These are phyloP conservation scores for Gamarada debralockiae DNA, from an alignment of 495 filamentous ascomycete genomes.

Conservation along the genomic window DNA sequence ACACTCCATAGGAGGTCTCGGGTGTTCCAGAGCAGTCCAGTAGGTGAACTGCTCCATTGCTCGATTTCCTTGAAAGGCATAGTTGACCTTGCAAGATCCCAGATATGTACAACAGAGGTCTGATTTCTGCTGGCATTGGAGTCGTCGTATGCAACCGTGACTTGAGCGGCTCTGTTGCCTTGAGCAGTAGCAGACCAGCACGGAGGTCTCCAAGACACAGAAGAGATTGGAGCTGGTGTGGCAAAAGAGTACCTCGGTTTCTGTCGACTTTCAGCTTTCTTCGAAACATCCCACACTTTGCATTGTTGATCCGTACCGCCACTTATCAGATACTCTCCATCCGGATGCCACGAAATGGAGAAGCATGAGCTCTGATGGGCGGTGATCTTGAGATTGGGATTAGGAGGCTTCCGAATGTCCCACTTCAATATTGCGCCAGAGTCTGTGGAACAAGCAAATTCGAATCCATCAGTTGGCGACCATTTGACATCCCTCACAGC, in stretches of 20 bases:
- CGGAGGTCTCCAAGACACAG: constrained; percentile 83
- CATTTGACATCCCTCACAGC: constrained; percentile 84
- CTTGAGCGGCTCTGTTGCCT: constrained; percentile 54
- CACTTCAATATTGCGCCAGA: constrained; percentile 65
- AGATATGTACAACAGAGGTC: constrained; percentile 67
- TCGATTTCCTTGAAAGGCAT: constrained; percentile 86
- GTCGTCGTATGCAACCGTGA: constrained; percentile 50
- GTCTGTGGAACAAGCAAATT: constrained; percentile 90
- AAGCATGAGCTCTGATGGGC: constrained; percentile 80
- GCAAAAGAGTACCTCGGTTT: constrained; percentile 64
- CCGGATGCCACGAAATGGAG: constrained; percentile 92
- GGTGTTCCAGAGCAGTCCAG: constrained; percentile 84
- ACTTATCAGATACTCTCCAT: constrained; percentile 85
- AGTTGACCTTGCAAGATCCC: constrained; percentile 85
- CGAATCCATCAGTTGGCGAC: constrained; percentile 77
- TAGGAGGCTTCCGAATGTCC: constrained; percentile 43
- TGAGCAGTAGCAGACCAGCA: constrained; percentile 66
- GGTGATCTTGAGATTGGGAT: constrained; percentile 63
- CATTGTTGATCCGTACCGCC: constrained; percentile 79
- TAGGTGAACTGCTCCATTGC: constrained; percentile 64
- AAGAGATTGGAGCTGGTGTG: constrained; percentile 60
- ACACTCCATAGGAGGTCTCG: constrained; percentile 91
- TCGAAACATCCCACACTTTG: constrained; percentile 88
- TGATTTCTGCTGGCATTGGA: constrained; percentile 35
- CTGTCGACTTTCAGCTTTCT: constrained; percentile 71